Conservation (phyloP, 2,329 filamentous ascomycete genomes). For the Botrytis paeoniae region DNA sequence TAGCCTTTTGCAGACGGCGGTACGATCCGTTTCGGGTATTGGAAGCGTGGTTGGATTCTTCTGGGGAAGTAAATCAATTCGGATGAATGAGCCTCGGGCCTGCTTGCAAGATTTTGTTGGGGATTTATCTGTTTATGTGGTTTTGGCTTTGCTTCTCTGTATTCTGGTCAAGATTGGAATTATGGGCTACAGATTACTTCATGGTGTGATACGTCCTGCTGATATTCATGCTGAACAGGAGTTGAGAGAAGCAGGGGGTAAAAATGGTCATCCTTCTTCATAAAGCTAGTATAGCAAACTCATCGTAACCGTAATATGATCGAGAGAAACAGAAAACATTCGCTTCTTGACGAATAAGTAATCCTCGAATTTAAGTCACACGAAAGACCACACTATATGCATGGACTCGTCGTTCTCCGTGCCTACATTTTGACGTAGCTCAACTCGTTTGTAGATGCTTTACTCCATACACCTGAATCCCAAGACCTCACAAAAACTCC, state of each 20-base stretch:
- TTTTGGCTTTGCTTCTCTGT: background rate
- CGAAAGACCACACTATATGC: background rate
- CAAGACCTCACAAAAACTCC: background rate
- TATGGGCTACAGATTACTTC: background rate
- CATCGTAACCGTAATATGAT: background rate
- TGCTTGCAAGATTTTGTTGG: background rate
- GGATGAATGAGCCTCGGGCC: background rate
- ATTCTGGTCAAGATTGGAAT: background rate
- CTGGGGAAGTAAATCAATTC: rapidly evolving
- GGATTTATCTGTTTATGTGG: rapidly evolving
- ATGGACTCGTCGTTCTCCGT: background rate
- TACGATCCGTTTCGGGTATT: background rate
- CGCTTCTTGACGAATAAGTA: background rate
- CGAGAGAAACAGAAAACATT: background rate
- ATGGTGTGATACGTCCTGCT: background rate
- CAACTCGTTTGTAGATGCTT: background rate
- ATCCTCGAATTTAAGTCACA: background rate
- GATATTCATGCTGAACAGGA: rapidly evolving
- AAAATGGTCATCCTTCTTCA: rapidly evolving
- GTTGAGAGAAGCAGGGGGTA: no score
- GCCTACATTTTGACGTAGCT: background rate
- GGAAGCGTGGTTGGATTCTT: background rate
- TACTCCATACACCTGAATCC: background rate
- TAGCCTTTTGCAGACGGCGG: rapidly evolving
- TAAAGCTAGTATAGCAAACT: background rate